These are phyloP conservation scores for Coniochaeta sp. DNA, from an alignment of 2,329 filamentous ascomycete genomes.

Conservation along the genomic window DNA sequence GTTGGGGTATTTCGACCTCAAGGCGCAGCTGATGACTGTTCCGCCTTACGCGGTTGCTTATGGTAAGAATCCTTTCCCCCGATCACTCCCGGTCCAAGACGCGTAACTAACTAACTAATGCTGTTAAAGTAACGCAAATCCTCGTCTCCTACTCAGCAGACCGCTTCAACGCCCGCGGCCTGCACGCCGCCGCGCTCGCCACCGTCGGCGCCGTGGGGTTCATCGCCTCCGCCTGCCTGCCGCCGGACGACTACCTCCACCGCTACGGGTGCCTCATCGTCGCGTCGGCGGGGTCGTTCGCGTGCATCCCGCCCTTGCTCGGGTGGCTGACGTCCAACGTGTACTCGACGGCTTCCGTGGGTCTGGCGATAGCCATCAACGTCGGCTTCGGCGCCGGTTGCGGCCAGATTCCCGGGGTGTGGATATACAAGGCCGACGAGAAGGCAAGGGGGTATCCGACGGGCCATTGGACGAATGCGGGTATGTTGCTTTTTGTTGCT, in stretches of 20 bases:
- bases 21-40: too few species aligned
- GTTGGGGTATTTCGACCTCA: too few species aligned
- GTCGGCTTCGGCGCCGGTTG: too few species aligned
- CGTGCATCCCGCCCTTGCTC: conserved; percentile 61
- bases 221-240: conserved; percentile 56
- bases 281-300: conserved; percentile 59
- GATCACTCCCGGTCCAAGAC: not conserved
- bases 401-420: too few species aligned
- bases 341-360: conserved; percentile 54
- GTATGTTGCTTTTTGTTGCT: too few species aligned
- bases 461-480: too few species aligned
- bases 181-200: conserved; percentile 35
- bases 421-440: too few species aligned
- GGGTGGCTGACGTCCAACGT: conserved; percentile 67
- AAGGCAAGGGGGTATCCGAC: too few species aligned
- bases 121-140: conserved; percentile 28
- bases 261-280: conserved; percentile 68
- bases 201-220: conserved; percentile 41
- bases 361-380: too few species aligned
- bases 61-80: conserved; percentile 21
- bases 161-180: conserved; percentile 46
- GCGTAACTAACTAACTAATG: not conserved
- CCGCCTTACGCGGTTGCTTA: conserved; percentile 59
- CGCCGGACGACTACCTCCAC: conserved; percentile 47
- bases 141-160: conserved; percentile 53